Percentiles rank a stretch among this genome's conserved stretches.
Evolutionary conservation across 192 early-diverging fungal species (phyloP).

Genomic region (Lobosporangium transversale): DNA sequence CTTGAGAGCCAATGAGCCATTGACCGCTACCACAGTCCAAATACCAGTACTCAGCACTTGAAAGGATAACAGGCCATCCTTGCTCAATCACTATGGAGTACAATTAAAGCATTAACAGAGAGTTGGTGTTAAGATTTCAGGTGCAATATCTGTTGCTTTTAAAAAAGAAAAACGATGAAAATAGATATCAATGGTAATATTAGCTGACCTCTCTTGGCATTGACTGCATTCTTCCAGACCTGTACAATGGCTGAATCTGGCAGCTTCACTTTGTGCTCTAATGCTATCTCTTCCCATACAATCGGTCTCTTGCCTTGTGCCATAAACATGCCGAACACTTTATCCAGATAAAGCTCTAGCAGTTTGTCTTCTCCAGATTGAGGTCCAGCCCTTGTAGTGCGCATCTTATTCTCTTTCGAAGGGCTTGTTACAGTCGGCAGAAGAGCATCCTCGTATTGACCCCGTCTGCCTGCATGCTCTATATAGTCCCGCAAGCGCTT

Average conservation of each 20-base stretch:
- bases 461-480: not conserved
- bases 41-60: conserved; percentile 74
- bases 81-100: conserved; percentile 61
- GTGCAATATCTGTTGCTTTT: not conserved
- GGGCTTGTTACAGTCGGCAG: conserved; percentile 7
- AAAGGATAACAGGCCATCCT: conserved; percentile 75
- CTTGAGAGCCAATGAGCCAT: conserved; percentile 62
- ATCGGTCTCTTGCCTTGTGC: conserved; percentile 30
- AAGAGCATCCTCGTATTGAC: conserved; percentile 13
- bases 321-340: conserved; percentile 30
- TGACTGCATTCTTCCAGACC: conserved; percentile 44
- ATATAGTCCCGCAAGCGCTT: conserved; percentile 53
- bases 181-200: not conserved
- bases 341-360: conserved; percentile 75
- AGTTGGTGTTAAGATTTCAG: conserved; percentile 67
- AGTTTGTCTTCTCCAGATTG: conserved; percentile 65
- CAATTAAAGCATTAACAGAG: conserved; percentile 13
- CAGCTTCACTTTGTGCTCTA: conserved; percentile 34
- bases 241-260: conserved; percentile 37
- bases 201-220: conserved; percentile 33
- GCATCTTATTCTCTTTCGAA: conserved; percentile 43
- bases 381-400: conserved; percentile 48
- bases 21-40: conserved; percentile 81
- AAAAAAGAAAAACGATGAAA: not conserved
- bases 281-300: conserved; percentile 45